Conservation (phyloP, 306 rosid genomes). For the Vigna angularis region DNA sequence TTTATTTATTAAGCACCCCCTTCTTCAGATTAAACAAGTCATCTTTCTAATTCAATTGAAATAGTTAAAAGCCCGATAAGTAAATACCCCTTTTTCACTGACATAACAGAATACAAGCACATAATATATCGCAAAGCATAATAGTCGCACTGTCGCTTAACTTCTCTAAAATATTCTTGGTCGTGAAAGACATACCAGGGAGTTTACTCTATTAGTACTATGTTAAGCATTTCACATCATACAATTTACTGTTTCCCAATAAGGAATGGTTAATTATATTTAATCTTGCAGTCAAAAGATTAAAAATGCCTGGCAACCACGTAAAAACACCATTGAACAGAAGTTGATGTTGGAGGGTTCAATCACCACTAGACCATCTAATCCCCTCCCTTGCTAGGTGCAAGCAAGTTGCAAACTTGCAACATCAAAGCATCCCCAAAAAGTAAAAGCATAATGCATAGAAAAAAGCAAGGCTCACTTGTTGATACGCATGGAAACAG, state of each 20-base stretch:
- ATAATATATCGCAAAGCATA: slow-evolving; percentile 7
- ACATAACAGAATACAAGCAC: slow-evolving; percentile 8
- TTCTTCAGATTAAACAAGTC: not conserved
- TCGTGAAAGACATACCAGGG: slow-evolving; percentile 18
- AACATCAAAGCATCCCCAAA: slow-evolving; percentile 25
- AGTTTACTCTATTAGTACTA: slow-evolving; percentile 1
- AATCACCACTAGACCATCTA: not conserved
- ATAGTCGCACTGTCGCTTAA: not conserved
- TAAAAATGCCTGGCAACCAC: not conserved
- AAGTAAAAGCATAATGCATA: slow-evolving; percentile 2
- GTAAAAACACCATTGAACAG: not conserved
- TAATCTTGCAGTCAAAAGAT: slow-evolving; percentile 16
- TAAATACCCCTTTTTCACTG: not conserved
- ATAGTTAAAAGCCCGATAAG: not conserved
- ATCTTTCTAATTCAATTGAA: not conserved
- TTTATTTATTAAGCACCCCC: slow-evolving; percentile 10
- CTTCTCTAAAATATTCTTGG: slow-evolving; percentile 1
- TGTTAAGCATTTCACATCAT: not conserved
- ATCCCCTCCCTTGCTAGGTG: not conserved
- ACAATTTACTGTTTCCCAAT: not conserved
- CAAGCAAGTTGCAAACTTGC: slow-evolving; percentile 33
- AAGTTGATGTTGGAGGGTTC: slow-evolving; percentile 2
- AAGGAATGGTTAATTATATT: slow-evolving; percentile 14
- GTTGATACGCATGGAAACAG: slow-evolving; percentile 98
- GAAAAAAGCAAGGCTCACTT: slow-evolving; percentile 61